phyloP scores from a whole-genome alignment of 164 flowering plant genomes.

The Tinospora cordifolia region DNA sequence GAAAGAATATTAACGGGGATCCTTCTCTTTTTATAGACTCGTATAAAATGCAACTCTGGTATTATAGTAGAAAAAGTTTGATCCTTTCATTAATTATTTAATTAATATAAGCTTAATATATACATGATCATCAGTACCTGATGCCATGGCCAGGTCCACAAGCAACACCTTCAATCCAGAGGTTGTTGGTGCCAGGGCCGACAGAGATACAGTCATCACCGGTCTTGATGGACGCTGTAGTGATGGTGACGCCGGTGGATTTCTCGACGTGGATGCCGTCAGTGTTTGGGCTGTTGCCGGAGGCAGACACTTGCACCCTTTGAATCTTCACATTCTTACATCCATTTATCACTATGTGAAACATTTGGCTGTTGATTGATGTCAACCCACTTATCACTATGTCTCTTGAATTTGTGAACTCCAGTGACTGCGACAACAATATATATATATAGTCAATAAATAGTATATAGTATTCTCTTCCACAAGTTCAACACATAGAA shows the following conservation, averaged over 20 bases:
- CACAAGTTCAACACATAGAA: too few relatives aligned
- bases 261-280: slow-evolving; percentile 13
- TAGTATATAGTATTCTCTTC: neutral
- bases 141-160: slow-evolving; percentile 22
- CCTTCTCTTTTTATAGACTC: too few relatives aligned
- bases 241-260: slow-evolving; percentile 12
- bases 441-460: neutral
- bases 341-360: slow-evolving; percentile 28
- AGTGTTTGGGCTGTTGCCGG: slow-evolving; percentile 14
- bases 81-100: too few relatives aligned
- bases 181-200: slow-evolving; percentile 14
- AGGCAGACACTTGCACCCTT: slow-evolving; percentile 5
- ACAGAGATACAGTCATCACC: slow-evolving; percentile 19
- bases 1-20: too few relatives aligned
- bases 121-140: neutral
- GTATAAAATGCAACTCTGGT: too few relatives aligned
- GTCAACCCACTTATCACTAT: slow-evolving; percentile 29
- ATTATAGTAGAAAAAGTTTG: too few relatives aligned
- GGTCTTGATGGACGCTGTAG: slow-evolving; percentile 7
- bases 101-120: too few relatives aligned
- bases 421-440: slow-evolving; percentile 17
- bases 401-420: slow-evolving; percentile 19
- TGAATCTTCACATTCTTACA: slow-evolving; percentile 28
- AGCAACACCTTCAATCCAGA: slow-evolving; percentile 12
- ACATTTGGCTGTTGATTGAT: slow-evolving; percentile 38